Base-by-base conservation (phyloP, 1,284 basidiomycete species). In the Boletus albobrunnescens region DNA sequence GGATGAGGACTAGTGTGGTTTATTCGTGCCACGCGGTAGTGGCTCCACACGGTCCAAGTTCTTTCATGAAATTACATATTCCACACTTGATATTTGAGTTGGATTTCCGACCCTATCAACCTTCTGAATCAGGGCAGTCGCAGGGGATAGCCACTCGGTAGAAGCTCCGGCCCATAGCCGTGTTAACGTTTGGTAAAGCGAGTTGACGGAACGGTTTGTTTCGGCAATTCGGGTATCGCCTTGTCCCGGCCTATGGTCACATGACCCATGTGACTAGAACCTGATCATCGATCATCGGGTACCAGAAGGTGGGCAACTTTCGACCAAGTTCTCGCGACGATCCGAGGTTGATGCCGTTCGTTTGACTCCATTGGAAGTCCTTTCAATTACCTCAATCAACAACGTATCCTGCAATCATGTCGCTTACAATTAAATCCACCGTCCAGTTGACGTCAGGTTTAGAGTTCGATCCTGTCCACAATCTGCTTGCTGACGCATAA, bases 391-490 rank as follows among this genome's bases (percentile, higher is more conserved):
- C 45, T 52, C 60, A 61, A 44, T 33, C 38, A 32, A 27, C 51
- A 20, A 22, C 40, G 16, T 20, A 41, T n/a, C 28, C 23, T 5
- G 28, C 42, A 32, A 38, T 22, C 3, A 62, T 67, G 65, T 47
- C 53, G 40, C 52, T 69, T 42, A 63, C 60, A 14, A 55, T 69
- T 30, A 46, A 58, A 14, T 69, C 69, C 6, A 56, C 59, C 19
- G 53, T 69, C 27, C 60, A 57, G 43, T 65, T 74, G 49, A 65
- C 68, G 41, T 71, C 71, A 58, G 72, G 72, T 72, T 49, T 45
- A 52, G 45, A 38, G 52, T 51, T 52, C 23, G 46, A 38, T 33
- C 22, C 31, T 47, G 26, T 19, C 28, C 27, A 22, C 14, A 13
- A n/a, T 36, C 16, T n/a, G 35, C 4, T 30, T 26, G 13, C 43